Base-by-base conservation (phyloP, 331 rosid species). In the Saraca asoca region DNA sequence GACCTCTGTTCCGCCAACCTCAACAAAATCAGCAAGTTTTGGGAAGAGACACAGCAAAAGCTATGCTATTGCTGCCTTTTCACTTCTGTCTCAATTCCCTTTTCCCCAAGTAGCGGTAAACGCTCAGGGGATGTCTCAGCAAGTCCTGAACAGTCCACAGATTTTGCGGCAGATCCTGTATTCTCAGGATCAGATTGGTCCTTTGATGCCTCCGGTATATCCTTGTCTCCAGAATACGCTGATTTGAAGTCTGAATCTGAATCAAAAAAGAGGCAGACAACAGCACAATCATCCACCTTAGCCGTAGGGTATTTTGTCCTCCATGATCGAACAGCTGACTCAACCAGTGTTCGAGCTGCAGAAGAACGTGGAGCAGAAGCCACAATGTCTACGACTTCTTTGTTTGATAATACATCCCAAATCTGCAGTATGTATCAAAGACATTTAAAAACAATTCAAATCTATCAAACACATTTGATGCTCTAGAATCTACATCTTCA, bases 371-470 rank as follows among this genome's bases (percentile, higher is more conserved):
- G 79, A 35, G 70, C 5, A 46, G 85, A 73, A 45, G 89, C 86
- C 48, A 89, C 91, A 41, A 88, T 80, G 37, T 57, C 54, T 41
- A 88, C 87, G 0, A 82, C 97, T 75, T 91, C 78, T 53, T 81
- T 31, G 74, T 91, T 91, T 5, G 97, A 73, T 38, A 91, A 79
- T 49, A 91, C 97, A 59, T 91, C 97, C 93, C 97, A 91, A 33
- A 91, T 61, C 97, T 91, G 88, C 61, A 45, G 17, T 16, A 76
- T 49, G 67, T 44, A 50, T 12, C 20, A 7, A 7, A 69, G 20
- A 3, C 31, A 24, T 24, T 17, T 51, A 12, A 14, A 24, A 58
- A 56, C 7, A 53, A 43, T 24, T 24, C 31, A 24, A 24, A 24
- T 24, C 31, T 51, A 43, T 29, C 33, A 42, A 31, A 15, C 60